phyloP scores from a whole-genome alignment of 2,329 filamentous ascomycete genomes.

The Ophiocordyceps camponoti-leonardi region DNA sequence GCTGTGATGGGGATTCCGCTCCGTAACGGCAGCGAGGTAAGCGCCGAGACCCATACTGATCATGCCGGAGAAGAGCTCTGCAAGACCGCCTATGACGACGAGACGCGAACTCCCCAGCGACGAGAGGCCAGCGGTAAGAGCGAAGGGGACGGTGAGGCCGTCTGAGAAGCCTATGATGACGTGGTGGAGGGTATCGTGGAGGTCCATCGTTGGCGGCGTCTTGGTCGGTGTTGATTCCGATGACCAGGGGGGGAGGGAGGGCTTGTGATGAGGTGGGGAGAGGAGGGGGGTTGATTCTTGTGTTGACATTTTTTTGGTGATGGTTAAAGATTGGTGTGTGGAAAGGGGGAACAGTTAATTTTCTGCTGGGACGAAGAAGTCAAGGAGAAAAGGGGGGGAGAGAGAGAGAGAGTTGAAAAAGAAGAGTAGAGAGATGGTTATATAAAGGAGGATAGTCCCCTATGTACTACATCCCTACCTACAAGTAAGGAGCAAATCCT shows the following conservation, averaged over 20 bases:
- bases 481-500: too few relatives aligned
- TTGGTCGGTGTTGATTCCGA: background rate
- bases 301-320: too few relatives aligned
- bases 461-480: too few relatives aligned
- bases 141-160: constrained; percentile 65
- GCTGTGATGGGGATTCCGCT: constrained; percentile 28
- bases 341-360: too few relatives aligned
- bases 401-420: too few relatives aligned
- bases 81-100: constrained; percentile 55
- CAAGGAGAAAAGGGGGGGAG: too few relatives aligned
- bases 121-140: constrained; percentile 56
- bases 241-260: background rate
- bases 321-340: too few relatives aligned
- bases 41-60: constrained; percentile 66
- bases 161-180: constrained; percentile 64
- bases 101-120: constrained; percentile 46
- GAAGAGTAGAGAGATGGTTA: too few relatives aligned
- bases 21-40: constrained; percentile 48
- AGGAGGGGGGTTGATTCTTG: background rate
- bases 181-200: constrained; percentile 36
- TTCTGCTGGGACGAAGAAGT: too few relatives aligned
- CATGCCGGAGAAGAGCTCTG: constrained; percentile 58
- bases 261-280: background rate
- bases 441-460: too few relatives aligned
- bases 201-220: constrained; percentile 7